These are phyloP conservation scores for Cytospora mali DNA, from an alignment of 2,329 filamentous ascomycete species.

Conservation along the genomic window DNA sequence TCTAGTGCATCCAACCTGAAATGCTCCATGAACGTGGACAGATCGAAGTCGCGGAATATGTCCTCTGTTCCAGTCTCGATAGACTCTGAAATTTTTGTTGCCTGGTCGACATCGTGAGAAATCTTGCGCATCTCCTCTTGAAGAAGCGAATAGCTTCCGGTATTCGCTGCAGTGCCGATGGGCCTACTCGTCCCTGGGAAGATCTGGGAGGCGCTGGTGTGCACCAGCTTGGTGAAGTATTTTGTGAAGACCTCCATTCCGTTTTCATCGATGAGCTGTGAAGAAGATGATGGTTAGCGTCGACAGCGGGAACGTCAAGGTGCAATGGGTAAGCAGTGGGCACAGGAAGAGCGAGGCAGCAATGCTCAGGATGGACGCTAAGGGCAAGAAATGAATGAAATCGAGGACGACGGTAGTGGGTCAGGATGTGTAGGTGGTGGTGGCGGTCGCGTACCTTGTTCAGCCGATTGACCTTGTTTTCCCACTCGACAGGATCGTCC, in stretches of 20 bases:
- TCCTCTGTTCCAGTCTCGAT: slow-evolving; percentile 91
- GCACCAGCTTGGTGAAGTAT: slow-evolving; percentile 91
- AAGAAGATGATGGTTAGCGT: slow-evolving; percentile 3
- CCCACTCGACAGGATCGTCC: slow-evolving; percentile 84
- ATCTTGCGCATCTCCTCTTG: slow-evolving; percentile 85
- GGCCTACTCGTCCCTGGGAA: slow-evolving; percentile 78
- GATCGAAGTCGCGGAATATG: slow-evolving; percentile 92
- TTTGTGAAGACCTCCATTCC: slow-evolving; percentile 98
- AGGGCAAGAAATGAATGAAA: not conserved
- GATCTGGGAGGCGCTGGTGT: slow-evolving; percentile 87
- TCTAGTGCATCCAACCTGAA: slow-evolving; percentile 90
- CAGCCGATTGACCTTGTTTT: slow-evolving; percentile 87
- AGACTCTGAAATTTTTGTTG: slow-evolving; percentile 88
- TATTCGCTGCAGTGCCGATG: slow-evolving; percentile 58
- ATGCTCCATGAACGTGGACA: slow-evolving; percentile 94
- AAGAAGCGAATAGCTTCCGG: slow-evolving; percentile 82
- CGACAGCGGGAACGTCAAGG: too few relatives aligned
- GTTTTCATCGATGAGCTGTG: slow-evolving; percentile 93
- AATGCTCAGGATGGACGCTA: not conserved
- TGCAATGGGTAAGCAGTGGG: not conserved
- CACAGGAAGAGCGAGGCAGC: not conserved
- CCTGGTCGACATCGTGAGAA: slow-evolving; percentile 76
- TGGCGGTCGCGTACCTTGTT: slow-evolving; percentile 68
- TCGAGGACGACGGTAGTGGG: slow-evolving; percentile 2
- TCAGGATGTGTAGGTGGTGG: too few relatives aligned